A percentile compares a stretch with the other conserved stretches of the same genome.
Evolutionary conservation across 768 basidiomycete genomes (phyloP).

Genomic region (Boletus subcaerulescens): DNA sequence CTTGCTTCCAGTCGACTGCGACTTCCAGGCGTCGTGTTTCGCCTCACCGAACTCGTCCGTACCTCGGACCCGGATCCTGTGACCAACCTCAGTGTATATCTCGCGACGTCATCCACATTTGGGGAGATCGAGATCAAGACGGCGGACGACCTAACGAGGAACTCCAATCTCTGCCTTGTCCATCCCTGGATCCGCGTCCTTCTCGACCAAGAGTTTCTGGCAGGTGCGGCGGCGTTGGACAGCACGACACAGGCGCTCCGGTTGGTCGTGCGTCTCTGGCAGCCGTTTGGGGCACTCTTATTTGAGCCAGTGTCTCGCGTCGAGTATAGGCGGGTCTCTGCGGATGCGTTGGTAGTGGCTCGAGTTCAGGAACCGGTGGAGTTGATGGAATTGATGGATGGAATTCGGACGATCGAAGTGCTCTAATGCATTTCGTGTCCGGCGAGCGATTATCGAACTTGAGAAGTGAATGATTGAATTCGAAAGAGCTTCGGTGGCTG

Average conservation of each 20-base stretch:
- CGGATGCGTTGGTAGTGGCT: not conserved
- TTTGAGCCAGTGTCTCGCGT: not conserved
- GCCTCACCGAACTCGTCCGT: not conserved
- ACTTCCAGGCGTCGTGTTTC: slow-evolving; percentile 2
- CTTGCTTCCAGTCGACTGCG: not conserved
- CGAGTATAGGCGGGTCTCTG: not conserved
- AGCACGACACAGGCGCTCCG: not conserved
- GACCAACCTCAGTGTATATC: not conserved
- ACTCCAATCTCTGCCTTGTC: not conserved
- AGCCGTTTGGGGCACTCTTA: slow-evolving; percentile 3
- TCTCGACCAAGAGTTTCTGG: slow-evolving; percentile 2
- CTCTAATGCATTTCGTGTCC: no score
- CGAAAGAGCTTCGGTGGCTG: no score
- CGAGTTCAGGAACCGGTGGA: not conserved
- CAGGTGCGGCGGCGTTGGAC: not conserved
- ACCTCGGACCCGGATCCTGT: not conserved
- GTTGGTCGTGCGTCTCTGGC: not conserved
- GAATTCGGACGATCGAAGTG: not conserved
- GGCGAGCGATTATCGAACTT: no score
- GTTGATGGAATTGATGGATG: not conserved
- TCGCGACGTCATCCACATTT: not conserved
- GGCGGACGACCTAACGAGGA: not conserved
- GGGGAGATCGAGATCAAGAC: slow-evolving; percentile 4
- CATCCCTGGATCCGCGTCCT: not conserved
- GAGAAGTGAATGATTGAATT: no score